These are phyloP conservation scores for Lactifluus rugatus DNA, from an alignment of 768 basidiomycete genomes.

Conservation along the genomic window DNA sequence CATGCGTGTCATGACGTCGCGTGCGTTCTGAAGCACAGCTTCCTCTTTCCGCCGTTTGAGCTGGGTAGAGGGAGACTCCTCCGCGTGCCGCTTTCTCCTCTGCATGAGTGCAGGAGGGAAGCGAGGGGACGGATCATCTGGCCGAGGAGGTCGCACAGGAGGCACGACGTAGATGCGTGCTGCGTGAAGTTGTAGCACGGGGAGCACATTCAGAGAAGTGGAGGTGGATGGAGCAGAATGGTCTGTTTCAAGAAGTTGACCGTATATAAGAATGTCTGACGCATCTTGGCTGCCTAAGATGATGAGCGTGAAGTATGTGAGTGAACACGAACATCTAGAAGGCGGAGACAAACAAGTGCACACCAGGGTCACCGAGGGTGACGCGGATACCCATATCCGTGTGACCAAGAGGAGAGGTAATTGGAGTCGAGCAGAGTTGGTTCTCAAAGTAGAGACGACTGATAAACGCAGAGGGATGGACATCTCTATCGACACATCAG, in stretches of 20 bases:
- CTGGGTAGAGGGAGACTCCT: slow-evolving; percentile 13
- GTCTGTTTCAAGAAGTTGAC: slow-evolving; percentile 25
- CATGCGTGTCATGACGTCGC: slow-evolving; percentile 32
- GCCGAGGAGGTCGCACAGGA: slow-evolving; percentile 40
- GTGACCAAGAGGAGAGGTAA: slow-evolving; percentile 27
- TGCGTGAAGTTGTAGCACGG: slow-evolving; percentile 39
- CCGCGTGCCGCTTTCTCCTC: slow-evolving; percentile 22
- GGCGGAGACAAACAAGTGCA: slow-evolving; percentile 17
- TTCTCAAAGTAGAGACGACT: slow-evolving; percentile 65
- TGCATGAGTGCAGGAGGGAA: slow-evolving; percentile 36
- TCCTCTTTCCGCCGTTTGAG: slow-evolving; percentile 25
- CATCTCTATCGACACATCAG: slow-evolving; percentile 38
- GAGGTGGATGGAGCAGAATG: slow-evolving; percentile 13
- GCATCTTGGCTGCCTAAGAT: slow-evolving; percentile 57
- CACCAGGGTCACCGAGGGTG: slow-evolving; percentile 60
- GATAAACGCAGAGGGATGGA: slow-evolving; percentile 55
- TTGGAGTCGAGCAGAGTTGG: slow-evolving; percentile 43
- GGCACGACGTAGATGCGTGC: slow-evolving; percentile 44
- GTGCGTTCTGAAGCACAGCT: slow-evolving; percentile 27
- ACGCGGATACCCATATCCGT: slow-evolving; percentile 55
- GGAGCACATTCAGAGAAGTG: slow-evolving; percentile 22
- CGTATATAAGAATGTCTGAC: slow-evolving; percentile 53
- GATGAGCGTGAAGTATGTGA: background rate
- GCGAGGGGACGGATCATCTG: slow-evolving; percentile 74
- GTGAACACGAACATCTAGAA: background rate